Evolutionary conservation across 75 land plant genomes (phyloP).

Genomic region (Pinus tabuliformis): DNA sequence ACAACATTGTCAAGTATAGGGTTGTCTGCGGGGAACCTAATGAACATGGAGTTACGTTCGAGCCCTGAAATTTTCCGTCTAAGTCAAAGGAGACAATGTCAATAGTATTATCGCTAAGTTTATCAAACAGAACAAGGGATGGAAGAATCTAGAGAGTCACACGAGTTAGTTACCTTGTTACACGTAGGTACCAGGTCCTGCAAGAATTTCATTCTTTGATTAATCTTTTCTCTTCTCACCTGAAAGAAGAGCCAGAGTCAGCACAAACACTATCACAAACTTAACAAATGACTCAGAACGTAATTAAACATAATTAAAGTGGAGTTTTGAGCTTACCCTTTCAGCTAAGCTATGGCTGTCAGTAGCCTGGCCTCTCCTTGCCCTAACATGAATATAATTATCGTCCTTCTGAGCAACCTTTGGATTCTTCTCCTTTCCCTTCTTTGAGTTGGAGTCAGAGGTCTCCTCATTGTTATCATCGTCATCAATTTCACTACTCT

Average conservation of each 20-base stretch:
- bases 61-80: no score
- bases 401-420: conserved; percentile 33
- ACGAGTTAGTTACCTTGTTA: conserved; percentile 23
- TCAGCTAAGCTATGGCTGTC: conserved; percentile 32
- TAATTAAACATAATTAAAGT: no score
- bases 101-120: no score
- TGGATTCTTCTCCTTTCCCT: conserved; percentile 22
- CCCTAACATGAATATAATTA: conserved; percentile 25
- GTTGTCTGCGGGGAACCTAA: not conserved
- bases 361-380: conserved; percentile 28
- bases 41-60: no score
- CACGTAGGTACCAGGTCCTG: conserved; percentile 43
- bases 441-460: conserved; percentile 28
- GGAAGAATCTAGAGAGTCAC: not conserved
- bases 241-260: conserved; percentile 4
- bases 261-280: not conserved
- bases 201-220: conserved; percentile 49
- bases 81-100: not conserved
- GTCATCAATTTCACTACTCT: conserved; percentile 15
- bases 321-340: conserved; percentile 10
- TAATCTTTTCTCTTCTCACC: conserved; percentile 46
- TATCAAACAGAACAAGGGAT: not conserved
- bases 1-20: not conserved
- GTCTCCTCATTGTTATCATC: conserved; percentile 20
- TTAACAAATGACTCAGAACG: not conserved